A percentile compares a stretch with the other conserved stretches of the same genome.
Evolutionary conservation across 1,284 basidiomycete species (phyloP).

Genomic region (Cryptococcus maquisensis): DNA sequence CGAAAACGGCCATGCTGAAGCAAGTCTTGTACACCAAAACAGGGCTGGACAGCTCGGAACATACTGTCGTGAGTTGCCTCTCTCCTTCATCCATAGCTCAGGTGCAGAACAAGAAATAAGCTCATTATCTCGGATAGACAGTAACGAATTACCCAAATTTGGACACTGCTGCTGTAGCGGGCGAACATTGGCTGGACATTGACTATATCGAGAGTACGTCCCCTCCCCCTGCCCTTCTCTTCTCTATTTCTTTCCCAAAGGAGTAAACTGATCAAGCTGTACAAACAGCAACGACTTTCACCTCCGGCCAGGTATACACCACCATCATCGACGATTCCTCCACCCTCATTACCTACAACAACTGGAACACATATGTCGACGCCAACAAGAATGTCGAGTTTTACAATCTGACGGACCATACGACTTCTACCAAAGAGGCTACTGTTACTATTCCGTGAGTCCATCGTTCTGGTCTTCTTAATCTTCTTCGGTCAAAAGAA

Average conservation of each 20-base stretch:
- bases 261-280: conserved; percentile 3
- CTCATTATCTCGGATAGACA: too few species aligned
- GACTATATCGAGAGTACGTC: not conserved
- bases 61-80: conserved; percentile 14
- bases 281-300: conserved; percentile 1
- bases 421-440: not conserved
- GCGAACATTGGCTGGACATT: not conserved
- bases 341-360: conserved; percentile 2
- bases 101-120: too few species aligned
- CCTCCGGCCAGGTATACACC: conserved; percentile 7
- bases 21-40: conserved; percentile 6
- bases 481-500: not conserved
- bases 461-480: not conserved
- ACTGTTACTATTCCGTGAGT: conserved; percentile 5
- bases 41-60: conserved; percentile 9
- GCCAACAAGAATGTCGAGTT: not conserved
- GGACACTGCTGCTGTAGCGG: not conserved
- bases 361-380: not conserved
- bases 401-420: conserved; percentile 8
- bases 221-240: not conserved
- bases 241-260: not conserved
- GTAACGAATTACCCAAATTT: not conserved
- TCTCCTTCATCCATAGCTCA: too few species aligned
- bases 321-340: conserved; percentile 8
- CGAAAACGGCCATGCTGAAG: conserved; percentile 1